These are phyloP conservation scores for Ganoderma lucidum DNA, from an alignment of 1,284 basidiomycete genomes.

Conservation along the genomic window DNA sequence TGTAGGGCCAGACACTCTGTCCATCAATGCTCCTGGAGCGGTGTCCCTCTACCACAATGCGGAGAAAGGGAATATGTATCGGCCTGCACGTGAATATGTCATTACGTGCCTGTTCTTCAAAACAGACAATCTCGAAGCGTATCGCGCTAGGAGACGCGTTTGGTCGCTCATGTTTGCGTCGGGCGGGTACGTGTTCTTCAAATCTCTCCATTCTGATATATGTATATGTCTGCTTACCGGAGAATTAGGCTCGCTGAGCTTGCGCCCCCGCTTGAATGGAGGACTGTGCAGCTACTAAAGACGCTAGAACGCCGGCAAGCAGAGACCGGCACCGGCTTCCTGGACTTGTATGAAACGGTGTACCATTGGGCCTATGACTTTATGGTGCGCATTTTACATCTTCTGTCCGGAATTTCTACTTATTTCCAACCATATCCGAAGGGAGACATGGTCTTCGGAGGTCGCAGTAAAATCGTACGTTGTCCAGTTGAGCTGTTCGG, in stretches of 20 bases:
- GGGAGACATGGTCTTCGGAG: constrained; percentile 34
- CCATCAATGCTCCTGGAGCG: not conserved
- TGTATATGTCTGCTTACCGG: not conserved
- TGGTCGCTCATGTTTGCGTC: constrained; percentile 15
- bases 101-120: constrained; percentile 21
- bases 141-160: constrained; percentile 10
- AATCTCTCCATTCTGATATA: not conserved
- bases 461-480: constrained; percentile 20
- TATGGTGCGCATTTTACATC: constrained; percentile 17
- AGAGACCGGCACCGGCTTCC: not conserved
- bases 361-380: constrained; percentile 35
- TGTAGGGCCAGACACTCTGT: not conserved
- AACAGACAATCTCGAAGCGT: not conserved
- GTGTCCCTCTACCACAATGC: not conserved
- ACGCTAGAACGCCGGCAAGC: constrained; percentile 17
- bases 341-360: constrained; percentile 26
- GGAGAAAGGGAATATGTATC: constrained; percentile 18
- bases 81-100: constrained; percentile 3
- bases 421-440: not conserved
- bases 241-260: not conserved
- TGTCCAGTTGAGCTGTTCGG: too few species aligned
- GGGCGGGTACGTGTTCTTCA: not conserved
- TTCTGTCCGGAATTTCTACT: not conserved
- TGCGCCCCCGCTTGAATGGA: constrained; percentile 14
- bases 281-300: constrained; percentile 23